These are phyloP conservation scores for Cryphonectria japonica DNA, from an alignment of 2,329 filamentous ascomycete species.

Conservation along the genomic window DNA sequence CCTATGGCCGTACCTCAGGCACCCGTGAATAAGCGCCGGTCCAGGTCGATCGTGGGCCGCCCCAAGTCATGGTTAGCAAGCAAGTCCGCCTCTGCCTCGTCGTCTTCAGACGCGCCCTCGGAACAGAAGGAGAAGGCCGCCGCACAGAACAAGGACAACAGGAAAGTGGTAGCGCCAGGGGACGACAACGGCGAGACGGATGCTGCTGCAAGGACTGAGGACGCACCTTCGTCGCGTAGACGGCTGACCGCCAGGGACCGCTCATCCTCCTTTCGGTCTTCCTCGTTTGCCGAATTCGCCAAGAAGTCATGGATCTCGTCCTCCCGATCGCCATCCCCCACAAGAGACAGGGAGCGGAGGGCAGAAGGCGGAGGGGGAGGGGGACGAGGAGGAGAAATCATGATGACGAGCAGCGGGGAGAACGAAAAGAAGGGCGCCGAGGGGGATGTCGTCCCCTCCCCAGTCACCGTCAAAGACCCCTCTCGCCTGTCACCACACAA, in stretches of 20 bases:
- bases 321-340: constrained; percentile 54
- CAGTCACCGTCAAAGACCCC: constrained; percentile 25
- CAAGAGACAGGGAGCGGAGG: constrained; percentile 33
- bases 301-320: constrained; percentile 55
- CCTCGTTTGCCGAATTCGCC: constrained; percentile 55
- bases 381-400: not conserved
- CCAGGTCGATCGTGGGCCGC: constrained; percentile 52
- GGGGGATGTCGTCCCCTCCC: not conserved
- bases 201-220: constrained; percentile 25
- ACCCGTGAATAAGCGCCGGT: constrained; percentile 42
- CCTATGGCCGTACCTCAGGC: constrained; percentile 35
- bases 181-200: constrained; percentile 20
- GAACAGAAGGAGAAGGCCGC: constrained; percentile 35
- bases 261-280: constrained; percentile 35
- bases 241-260: constrained; percentile 44
- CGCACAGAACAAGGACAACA: constrained; percentile 36
- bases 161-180: constrained; percentile 20
- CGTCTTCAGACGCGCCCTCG: constrained; percentile 32
- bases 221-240: constrained; percentile 33
- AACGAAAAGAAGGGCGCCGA: constrained; percentile 31
- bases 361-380: no score
- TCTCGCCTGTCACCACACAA: constrained; percentile 38
- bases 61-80: constrained; percentile 57
- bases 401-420: constrained; percentile 30
- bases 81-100: constrained; percentile 45